A percentile compares a stretch with the other conserved stretches of the same genome.
phyloP scores from a whole-genome alignment of 139 green algal species.

The Diplosphaera chodatii region DNA sequence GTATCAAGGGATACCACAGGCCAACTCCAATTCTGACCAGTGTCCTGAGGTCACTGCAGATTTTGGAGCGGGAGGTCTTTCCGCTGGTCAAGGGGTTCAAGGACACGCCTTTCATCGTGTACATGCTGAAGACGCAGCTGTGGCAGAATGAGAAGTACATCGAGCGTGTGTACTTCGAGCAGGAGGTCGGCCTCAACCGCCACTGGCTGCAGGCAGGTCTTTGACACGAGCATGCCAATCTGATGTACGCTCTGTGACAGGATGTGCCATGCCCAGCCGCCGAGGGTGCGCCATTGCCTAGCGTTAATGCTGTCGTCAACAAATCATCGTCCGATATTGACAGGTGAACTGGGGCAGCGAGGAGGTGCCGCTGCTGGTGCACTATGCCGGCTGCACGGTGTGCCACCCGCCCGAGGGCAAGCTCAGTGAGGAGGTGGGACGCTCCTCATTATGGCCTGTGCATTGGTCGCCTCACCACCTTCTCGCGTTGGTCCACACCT shows the following conservation, averaged over 20 bases:
- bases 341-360: background rate
- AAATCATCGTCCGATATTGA: no score
- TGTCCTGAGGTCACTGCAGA: background rate
- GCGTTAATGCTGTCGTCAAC: no score
- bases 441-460: no score
- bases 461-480: no score
- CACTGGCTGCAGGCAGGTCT: background rate
- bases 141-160: background rate
- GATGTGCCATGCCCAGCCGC: no score
- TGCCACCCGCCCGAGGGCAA: background rate
- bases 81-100: background rate
- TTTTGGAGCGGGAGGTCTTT: background rate
- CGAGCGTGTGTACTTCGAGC: background rate
- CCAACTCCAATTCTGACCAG: no score
- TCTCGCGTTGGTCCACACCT: no score
- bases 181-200: background rate
- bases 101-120: conserved; percentile 1
- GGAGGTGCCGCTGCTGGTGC: background rate
- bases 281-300: no score
- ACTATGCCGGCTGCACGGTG: background rate
- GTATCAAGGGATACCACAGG: no score
- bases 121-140: background rate
- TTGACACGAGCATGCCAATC: no score
- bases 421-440: background rate
- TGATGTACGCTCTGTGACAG: no score